Evolutionary conservation across 2,329 filamentous ascomycete genomes (phyloP).

Genomic region (Paracorniculantispora psalliotae): DNA sequence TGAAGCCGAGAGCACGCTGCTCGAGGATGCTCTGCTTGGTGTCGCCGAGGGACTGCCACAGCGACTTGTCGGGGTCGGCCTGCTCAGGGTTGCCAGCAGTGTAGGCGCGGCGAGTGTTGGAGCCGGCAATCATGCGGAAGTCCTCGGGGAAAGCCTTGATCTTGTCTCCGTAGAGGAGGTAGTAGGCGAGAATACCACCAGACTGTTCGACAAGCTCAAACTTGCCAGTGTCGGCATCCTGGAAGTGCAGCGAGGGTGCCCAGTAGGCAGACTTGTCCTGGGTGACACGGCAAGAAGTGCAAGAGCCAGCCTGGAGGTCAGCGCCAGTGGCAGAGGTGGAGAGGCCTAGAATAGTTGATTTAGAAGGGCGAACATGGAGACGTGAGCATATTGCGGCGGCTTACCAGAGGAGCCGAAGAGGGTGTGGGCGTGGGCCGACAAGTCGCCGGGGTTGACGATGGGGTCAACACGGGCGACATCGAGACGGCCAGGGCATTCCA

Average conservation of each 20-base stretch:
- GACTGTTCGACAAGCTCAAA: constrained; percentile 67
- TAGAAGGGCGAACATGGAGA: too few relatives aligned
- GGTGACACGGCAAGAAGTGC: constrained; percentile 74
- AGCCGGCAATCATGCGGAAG: constrained; percentile 80
- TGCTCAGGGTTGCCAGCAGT: constrained; percentile 61
- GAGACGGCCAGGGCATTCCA: constrained; percentile 70
- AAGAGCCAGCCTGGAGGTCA: constrained; percentile 56
- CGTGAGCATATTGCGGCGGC: too few relatives aligned
- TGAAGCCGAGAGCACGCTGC: constrained; percentile 87
- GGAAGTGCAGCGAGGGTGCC: constrained; percentile 75
- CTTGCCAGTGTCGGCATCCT: constrained; percentile 57
- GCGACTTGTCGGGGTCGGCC: constrained; percentile 60
- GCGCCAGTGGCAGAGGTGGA: constrained; percentile 50
- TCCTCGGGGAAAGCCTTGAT: constrained; percentile 69
- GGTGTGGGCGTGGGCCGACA: constrained; percentile 65
- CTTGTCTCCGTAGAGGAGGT: constrained; percentile 64
- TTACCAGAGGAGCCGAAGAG: constrained; percentile 73
- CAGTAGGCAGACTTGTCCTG: constrained; percentile 89
- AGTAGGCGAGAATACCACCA: constrained; percentile 89
- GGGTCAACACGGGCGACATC: constrained; percentile 74
- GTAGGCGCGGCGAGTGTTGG: constrained; percentile 63
- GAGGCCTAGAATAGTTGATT: too few relatives aligned
- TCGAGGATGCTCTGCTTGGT: constrained; percentile 62
- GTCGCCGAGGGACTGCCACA: constrained; percentile 60
- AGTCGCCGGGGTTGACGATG: constrained; percentile 56